A percentile compares a stretch with the other conserved stretches of the same genome.
These are phyloP conservation scores for Eucalyptus lansdowneana DNA, from an alignment of 345 rosid species.

Conservation along the genomic window DNA sequence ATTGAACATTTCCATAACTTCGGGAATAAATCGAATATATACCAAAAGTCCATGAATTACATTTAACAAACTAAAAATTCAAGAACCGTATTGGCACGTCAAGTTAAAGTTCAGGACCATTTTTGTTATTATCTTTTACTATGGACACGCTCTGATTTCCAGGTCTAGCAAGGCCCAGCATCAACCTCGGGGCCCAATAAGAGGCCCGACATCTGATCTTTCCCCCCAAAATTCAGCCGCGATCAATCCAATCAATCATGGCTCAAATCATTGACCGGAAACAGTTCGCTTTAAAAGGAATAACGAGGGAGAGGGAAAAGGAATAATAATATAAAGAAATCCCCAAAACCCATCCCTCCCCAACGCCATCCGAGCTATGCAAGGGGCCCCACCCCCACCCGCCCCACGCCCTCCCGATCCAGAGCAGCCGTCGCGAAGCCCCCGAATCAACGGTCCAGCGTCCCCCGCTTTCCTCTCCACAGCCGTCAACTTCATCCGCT, in stretches of 20 bases:
- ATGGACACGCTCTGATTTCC: not conserved
- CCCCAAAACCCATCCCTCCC: not conserved
- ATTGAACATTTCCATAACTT: too few relatives aligned
- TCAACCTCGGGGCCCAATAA: not conserved
- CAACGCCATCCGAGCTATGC: not conserved
- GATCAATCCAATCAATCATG: not conserved
- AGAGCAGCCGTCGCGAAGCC: not conserved
- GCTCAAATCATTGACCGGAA: not conserved
- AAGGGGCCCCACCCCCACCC: not conserved
- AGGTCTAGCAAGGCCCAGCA: not conserved
- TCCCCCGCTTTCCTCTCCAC: not conserved
- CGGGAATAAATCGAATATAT: too few relatives aligned
- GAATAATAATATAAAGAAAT: not conserved
- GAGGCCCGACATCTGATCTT: not conserved
- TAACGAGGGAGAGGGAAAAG: not conserved
- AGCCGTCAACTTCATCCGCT: not conserved
- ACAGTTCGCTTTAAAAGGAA: not conserved
- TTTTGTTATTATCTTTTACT: accelerated
- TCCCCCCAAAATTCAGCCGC: not conserved
- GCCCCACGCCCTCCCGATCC: too few relatives aligned
- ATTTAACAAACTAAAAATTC: too few relatives aligned
- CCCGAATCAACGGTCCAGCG: not conserved
- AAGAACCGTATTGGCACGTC: accelerated
- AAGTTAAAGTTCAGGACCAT: accelerated
- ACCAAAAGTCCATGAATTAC: accelerated